Evolutionary conservation across 257 asterid genomes (phyloP).

Genomic region (Asclepias syriaca): DNA sequence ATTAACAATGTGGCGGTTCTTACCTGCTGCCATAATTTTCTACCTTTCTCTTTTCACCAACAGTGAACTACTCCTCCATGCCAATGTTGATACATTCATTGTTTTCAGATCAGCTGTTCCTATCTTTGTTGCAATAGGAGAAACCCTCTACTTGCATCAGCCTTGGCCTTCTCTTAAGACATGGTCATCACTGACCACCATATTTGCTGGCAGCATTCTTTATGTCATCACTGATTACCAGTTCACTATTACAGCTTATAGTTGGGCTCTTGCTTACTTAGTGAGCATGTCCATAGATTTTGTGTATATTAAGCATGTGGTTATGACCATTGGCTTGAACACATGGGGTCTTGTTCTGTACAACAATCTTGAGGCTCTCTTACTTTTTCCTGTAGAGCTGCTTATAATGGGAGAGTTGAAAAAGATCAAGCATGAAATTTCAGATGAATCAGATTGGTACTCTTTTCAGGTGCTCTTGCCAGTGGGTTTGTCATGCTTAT

Average conservation of each 20-base stretch:
- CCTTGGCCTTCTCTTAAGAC: slow-evolving; percentile 88
- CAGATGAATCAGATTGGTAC: slow-evolving; percentile 69
- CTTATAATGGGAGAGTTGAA: slow-evolving; percentile 90
- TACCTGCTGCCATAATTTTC: slow-evolving; percentile 90
- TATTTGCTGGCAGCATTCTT: slow-evolving; percentile 83
- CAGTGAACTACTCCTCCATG: slow-evolving; percentile 93
- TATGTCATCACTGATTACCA: slow-evolving; percentile 85
- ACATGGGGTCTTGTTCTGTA: slow-evolving; percentile 96
- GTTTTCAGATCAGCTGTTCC: slow-evolving; percentile 96
- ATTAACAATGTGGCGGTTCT: slow-evolving; percentile 78
- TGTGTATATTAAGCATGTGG: slow-evolving; percentile 93
- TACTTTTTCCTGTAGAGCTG: slow-evolving; percentile 83
- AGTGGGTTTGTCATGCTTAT: slow-evolving; percentile 75
- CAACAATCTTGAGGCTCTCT: slow-evolving; percentile 90
- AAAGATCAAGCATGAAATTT: slow-evolving; percentile 70
- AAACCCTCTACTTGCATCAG: slow-evolving; percentile 79
- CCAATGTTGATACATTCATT: slow-evolving; percentile 88
- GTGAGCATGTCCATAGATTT: slow-evolving; percentile 94
- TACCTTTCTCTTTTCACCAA: slow-evolving; percentile 82
- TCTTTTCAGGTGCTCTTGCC: slow-evolving; percentile 76
- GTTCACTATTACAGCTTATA: slow-evolving; percentile 75
- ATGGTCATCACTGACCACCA: slow-evolving; percentile 72
- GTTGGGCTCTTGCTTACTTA: slow-evolving; percentile 87
- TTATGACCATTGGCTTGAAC: slow-evolving; percentile 84
- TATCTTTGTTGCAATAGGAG: slow-evolving; percentile 86